A percentile compares a stretch with the other conserved stretches of the same genome.
Conservation (phyloP, 2,329 filamentous ascomycete species). For the Ophiognomonia clavigignenti-juglandacearum region DNA sequence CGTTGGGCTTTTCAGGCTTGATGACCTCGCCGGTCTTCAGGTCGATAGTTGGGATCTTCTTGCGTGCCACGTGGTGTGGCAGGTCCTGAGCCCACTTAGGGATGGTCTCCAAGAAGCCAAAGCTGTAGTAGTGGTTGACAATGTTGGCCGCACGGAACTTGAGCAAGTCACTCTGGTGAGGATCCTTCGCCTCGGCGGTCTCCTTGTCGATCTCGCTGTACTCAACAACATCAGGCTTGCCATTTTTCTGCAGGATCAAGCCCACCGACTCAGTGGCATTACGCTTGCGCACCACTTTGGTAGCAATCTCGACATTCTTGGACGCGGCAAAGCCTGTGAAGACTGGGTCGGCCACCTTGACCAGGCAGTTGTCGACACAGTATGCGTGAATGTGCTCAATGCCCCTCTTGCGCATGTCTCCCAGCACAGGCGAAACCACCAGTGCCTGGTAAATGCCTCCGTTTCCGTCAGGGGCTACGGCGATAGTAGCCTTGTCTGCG, state of each 20-base stretch:
- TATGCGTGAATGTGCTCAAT: conserved; percentile 96
- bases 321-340: conserved; percentile 92
- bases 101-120: conserved; percentile 85
- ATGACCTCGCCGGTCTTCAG: conserved; percentile 70
- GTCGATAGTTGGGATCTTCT: conserved; percentile 93
- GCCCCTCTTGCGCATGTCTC: conserved; percentile 83
- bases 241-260: conserved; percentile 90
- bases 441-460: conserved; percentile 95
- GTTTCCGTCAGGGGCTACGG: conserved; percentile 95
- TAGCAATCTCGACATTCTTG: conserved; percentile 89
- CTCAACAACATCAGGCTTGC: conserved; percentile 94
- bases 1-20: conserved; percentile 93
- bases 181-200: conserved; percentile 84
- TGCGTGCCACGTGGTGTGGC: conserved; percentile 91
- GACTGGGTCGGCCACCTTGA: conserved; percentile 93
- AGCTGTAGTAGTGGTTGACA: conserved; percentile 99
- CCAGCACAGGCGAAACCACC: conserved; percentile 71
- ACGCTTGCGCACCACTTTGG: conserved; percentile 98
- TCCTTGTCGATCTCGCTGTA: conserved; percentile 93
- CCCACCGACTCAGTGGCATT: conserved; percentile 94
- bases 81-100: conserved; percentile 80
- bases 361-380: conserved; percentile 99
- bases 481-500: conserved; percentile 84
- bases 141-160: conserved; percentile 99
- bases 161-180: conserved; percentile 73